phyloP scores from a whole-genome alignment of 495 filamentous ascomycete species.

The Aspergillus campestris region DNA sequence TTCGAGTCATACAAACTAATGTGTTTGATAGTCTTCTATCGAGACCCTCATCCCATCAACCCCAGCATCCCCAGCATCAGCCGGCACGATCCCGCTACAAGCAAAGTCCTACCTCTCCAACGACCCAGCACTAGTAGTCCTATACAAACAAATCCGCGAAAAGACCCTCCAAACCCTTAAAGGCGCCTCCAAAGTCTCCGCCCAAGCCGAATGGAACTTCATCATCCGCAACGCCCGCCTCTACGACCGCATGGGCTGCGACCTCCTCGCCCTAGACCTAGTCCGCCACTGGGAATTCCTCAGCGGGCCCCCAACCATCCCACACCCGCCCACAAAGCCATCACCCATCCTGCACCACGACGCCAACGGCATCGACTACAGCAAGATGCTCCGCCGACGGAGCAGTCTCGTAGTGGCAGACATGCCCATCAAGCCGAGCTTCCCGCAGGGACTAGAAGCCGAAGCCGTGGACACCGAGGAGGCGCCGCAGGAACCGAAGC shows the following conservation, averaged over 20 bases:
- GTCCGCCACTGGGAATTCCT: conserved; percentile 88
- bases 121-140: conserved; percentile 77
- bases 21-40: conserved; percentile 59
- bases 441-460: not conserved
- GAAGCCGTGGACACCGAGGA: conserved; percentile 13
- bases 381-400: conserved; percentile 60
- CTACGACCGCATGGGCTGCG: conserved; percentile 93
- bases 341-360: conserved; percentile 28
- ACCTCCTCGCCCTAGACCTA: conserved; percentile 76
- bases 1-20: too few species aligned
- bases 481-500: conserved; percentile 40
- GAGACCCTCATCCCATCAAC: conserved; percentile 51
- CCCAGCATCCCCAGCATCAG: conserved; percentile 39
- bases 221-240: conserved; percentile 80
- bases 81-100: conserved; percentile 44
- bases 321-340: conserved; percentile 14
- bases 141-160: conserved; percentile 81
- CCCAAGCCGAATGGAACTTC: conserved; percentile 78
- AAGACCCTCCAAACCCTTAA: conserved; percentile 79
- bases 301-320: conserved; percentile 22
- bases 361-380: conserved; percentile 45
- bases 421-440: conserved; percentile 39
- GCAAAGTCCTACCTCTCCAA: conserved; percentile 77
- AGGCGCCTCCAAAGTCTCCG: conserved; percentile 74
- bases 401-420: conserved; percentile 78